Conservation (phyloP, 768 basidiomycete genomes). For the Tricholoma sp. region DNA sequence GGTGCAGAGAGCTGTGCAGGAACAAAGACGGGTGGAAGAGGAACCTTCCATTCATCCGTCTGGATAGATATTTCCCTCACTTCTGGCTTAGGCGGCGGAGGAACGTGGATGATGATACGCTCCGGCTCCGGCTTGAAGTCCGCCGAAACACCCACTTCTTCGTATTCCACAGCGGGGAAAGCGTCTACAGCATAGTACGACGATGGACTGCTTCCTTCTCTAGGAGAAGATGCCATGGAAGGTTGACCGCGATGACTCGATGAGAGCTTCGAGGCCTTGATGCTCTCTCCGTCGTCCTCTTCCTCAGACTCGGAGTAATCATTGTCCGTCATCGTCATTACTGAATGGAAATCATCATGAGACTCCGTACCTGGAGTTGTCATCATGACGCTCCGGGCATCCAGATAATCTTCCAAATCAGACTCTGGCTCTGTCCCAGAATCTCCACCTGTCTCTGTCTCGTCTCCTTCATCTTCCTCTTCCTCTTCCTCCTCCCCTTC, state of each 20-base stretch:
- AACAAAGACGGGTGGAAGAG: slow-evolving; percentile 28
- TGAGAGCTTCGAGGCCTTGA: slow-evolving; percentile 57
- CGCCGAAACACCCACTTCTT: slow-evolving; percentile 39
- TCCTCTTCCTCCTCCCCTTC: slow-evolving; percentile 17
- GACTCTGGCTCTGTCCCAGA: slow-evolving; percentile 70
- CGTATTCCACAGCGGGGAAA: slow-evolving; percentile 39
- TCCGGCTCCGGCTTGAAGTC: slow-evolving; percentile 33
- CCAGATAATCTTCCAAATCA: slow-evolving; percentile 68
- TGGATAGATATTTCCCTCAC: slow-evolving; percentile 73
- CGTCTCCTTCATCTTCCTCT: slow-evolving; percentile 31
- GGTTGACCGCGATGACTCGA: slow-evolving; percentile 21
- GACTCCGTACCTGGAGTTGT: slow-evolving; percentile 54
- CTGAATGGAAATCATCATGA: slow-evolving; percentile 71
- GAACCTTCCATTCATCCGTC: slow-evolving; percentile 68
- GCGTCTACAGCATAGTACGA: slow-evolving; percentile 27
- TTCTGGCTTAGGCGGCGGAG: slow-evolving; percentile 51
- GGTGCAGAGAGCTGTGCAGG: slow-evolving; percentile 28
- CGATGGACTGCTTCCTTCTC: slow-evolving; percentile 22
- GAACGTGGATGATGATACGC: slow-evolving; percentile 27
- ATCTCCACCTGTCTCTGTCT: slow-evolving; percentile 63
- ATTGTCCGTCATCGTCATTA: slow-evolving; percentile 66
- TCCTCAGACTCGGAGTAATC: slow-evolving; percentile 54
- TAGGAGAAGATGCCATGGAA: slow-evolving; percentile 23
- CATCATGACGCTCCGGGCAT: slow-evolving; percentile 67
- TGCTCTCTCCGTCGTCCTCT: slow-evolving; percentile 61